These are phyloP conservation scores for Sporormia fimetaria DNA, from an alignment of 495 filamentous ascomycete species.

Conservation along the genomic window DNA sequence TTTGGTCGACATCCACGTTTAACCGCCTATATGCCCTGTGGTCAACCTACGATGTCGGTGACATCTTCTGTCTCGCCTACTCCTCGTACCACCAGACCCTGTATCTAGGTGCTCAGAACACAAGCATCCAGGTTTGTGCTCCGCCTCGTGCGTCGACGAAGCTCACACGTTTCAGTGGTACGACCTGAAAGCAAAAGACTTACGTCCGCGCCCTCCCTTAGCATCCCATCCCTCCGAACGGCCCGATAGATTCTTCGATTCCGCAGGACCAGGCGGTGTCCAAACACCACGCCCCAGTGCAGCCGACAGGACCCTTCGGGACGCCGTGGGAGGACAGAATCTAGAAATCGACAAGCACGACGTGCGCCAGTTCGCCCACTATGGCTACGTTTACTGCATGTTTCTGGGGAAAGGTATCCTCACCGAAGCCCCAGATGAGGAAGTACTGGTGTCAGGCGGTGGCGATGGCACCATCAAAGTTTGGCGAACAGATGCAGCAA, in stretches of 20 bases:
- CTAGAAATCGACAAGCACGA: constrained; percentile 76
- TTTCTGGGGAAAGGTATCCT: constrained; percentile 57
- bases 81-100: constrained; percentile 65
- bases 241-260: constrained; percentile 94
- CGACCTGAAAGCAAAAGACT: constrained; percentile 44
- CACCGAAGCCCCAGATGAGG: constrained; percentile 50
- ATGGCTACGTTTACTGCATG: constrained; percentile 94
- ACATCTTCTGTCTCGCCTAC: constrained; percentile 87
- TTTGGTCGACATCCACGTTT: constrained; percentile 54
- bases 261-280: constrained; percentile 67
- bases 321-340: constrained; percentile 45
- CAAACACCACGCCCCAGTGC: constrained; percentile 46
- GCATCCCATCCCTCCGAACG: constrained; percentile 63
- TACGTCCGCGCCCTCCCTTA: constrained; percentile 48
- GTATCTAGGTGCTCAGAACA: constrained; percentile 91
- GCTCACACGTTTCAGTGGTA: constrained; percentile 43
- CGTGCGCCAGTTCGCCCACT: constrained; percentile 82
- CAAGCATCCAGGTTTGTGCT: constrained; percentile 60
- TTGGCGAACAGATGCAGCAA: constrained; percentile 55
- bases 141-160: not conserved
- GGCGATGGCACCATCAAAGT: constrained; percentile 89
- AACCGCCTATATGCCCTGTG: constrained; percentile 77
- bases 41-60: constrained; percentile 87
- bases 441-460: constrained; percentile 78
- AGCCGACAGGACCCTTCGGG: constrained; percentile 27